Evolutionary conservation across 257 asterid genomes (phyloP), one percentile per base, ranked within the genome.

Genomic region (Jasminum sambac): DNA sequence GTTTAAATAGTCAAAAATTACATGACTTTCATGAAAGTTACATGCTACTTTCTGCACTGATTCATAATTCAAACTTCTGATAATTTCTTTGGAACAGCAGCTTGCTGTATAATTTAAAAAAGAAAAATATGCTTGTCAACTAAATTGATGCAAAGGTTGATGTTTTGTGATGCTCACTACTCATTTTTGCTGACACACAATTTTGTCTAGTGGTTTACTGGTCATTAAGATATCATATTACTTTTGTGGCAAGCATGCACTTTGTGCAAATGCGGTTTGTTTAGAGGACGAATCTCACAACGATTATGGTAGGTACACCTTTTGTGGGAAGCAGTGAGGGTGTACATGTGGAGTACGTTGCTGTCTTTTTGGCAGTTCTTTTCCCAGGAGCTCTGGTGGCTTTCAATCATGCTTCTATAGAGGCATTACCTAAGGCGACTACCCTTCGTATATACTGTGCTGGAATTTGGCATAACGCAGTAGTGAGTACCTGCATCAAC

Each of bases 341-440:
- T 24, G 79, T 93, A 69, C 89, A 79, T 64, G 74, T 87, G 84
- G 96, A 90, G 88, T 93, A 90, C 75, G 68, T 93, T 46, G 96
- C 98, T 36, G 72, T 88, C 70, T 93, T 93, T 83, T 76, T 77
- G 71, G 97, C 98, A 11, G 79, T 76, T 64, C 69, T 83, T 67
- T 90, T 93, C 84, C 98, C 98, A 19, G 98, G 98, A 70, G 98
- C 98, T 70, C 76, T 90, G 74, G 96, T 90, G 74, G 97, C 97
- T 73, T 86, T 93, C 68, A 86, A 93, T 81, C 72, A 85, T 24
- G 87, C 87, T 80, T 73, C 81, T 5, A 71, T 93, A 81, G 84
- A 82, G 81, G 69, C 90, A 77, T 70, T 86, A 67, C 83, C 96
- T 39, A 70, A 79, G 38, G 64, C 68, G 64, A 84, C 97, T 81